A percentile compares a stretch with the other conserved stretches of the same genome.
These are phyloP conservation scores for Cystobasidium pallidum DNA, from an alignment of 1,284 basidiomycete genomes.

Conservation along the genomic window DNA sequence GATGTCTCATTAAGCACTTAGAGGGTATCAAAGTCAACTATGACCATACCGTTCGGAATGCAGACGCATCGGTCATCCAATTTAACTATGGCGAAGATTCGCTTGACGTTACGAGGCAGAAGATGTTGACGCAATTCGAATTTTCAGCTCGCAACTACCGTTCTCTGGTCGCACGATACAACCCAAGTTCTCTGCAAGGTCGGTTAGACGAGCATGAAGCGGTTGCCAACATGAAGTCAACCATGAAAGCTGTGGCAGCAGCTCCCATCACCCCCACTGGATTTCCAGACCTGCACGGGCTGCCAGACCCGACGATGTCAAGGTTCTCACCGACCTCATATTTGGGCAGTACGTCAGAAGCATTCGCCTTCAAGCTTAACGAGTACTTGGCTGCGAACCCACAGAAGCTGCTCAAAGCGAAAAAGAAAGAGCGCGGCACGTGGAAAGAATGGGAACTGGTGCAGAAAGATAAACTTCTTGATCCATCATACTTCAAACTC, in stretches of 20 bases:
- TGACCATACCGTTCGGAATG: constrained; percentile 96
- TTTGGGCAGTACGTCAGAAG: constrained; percentile 90
- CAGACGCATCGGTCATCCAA: constrained; percentile 90
- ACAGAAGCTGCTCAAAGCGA: constrained; percentile 69
- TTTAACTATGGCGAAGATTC: constrained; percentile 98
- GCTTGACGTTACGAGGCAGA: constrained; percentile 83
- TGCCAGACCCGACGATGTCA: constrained; percentile 61
- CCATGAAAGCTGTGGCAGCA: constrained; percentile 73
- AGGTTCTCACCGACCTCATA: constrained; percentile 76
- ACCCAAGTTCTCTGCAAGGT: constrained; percentile 66
- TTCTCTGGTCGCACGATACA: constrained; percentile 75
- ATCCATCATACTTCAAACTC: constrained; percentile 68
- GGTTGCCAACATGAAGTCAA: constrained; percentile 81
- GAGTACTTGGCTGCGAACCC: constrained; percentile 81
- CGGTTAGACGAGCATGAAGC: constrained; percentile 73
- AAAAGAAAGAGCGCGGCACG: constrained; percentile 58
- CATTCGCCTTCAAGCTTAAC: constrained; percentile 80
- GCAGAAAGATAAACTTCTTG: constrained; percentile 62
- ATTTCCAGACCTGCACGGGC: constrained; percentile 9
- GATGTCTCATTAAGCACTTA: constrained; percentile 97
- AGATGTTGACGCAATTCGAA: constrained; percentile 67
- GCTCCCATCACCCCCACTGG: constrained; percentile 53
- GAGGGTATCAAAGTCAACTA: constrained; percentile 96
- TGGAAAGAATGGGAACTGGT: constrained; percentile 56
- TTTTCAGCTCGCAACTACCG: constrained; percentile 87